Evolutionary conservation across 192 early-diverging fungal species (phyloP).

Genomic region (Radiomyces spectabilis): DNA sequence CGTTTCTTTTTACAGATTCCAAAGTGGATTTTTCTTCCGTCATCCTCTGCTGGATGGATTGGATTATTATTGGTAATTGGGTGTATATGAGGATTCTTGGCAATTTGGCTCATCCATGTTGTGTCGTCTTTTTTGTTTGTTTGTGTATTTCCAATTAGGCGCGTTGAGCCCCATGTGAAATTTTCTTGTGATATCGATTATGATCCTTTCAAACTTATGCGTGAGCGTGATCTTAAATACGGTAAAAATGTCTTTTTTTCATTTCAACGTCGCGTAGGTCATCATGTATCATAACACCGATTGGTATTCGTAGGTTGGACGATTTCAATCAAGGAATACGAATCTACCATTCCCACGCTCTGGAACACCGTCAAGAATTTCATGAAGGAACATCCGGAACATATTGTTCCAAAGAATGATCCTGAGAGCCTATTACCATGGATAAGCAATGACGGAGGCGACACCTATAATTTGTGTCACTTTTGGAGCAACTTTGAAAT

Average conservation of each 20-base stretch:
- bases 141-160: slow-evolving; percentile 8
- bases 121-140: background rate
- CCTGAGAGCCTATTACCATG: slow-evolving; percentile 35
- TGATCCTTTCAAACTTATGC: slow-evolving; percentile 76
- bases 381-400: slow-evolving; percentile 41
- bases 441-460: slow-evolving; percentile 46
- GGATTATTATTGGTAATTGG: slow-evolving; percentile 66
- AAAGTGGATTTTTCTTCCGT: slow-evolving; percentile 73
- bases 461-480: slow-evolving; percentile 60
- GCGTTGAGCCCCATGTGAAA: slow-evolving; percentile 74
- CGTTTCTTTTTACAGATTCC: slow-evolving; percentile 23
- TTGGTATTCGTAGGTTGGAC: slow-evolving; percentile 26
- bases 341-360: slow-evolving; percentile 60
- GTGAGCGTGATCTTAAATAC: slow-evolving; percentile 64
- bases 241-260: no score
- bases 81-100: no score
- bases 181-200: slow-evolving; percentile 76
- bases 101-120: background rate
- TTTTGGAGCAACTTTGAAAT: slow-evolving; percentile 93
- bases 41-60: slow-evolving; percentile 61
- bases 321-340: slow-evolving; percentile 59
- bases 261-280: background rate
- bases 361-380: slow-evolving; percentile 59
- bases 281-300: slow-evolving; percentile 14
- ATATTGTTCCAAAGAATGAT: slow-evolving; percentile 44